Evolutionary conservation across 1,284 basidiomycete genomes (phyloP), one percentile per base, ranked within the genome.

Genomic region (Rhodotorula mucilaginosa): DNA sequence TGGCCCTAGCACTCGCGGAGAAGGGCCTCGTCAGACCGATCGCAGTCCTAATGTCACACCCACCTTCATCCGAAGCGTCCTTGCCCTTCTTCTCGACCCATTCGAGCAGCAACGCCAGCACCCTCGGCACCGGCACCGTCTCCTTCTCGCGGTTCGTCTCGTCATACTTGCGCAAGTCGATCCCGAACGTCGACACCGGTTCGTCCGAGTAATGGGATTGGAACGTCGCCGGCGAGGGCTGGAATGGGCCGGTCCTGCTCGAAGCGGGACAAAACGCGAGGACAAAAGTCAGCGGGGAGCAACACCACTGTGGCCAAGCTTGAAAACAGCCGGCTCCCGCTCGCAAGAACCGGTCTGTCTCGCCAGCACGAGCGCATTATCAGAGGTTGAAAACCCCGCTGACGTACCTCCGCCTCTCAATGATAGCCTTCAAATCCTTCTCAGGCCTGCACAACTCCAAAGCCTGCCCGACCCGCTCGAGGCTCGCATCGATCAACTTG

Each of bases 201-300:
- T 69, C 67, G 26, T 76, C 75, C 16, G 69, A 68, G 54, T 74
- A 76, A 62, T 76, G 75, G 26, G 69, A 70, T 18, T 69, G 64
- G 68, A 72, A 79, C 31, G 71, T 49, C 10, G 59, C 65, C 2
- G 78, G 73, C 19, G 62, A 64, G 5, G 78, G 78, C 44, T 72
- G 66, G 69, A 78, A 79, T 0, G 74, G 65, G 3, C 76, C 78
- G 10, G 77, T 77, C 18, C 73, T 73, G 60, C 58, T 57, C 26
- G 26, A 10, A 19, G 13, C 8, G n/a, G 12, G 29, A n/a, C 13
- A n/a, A 1, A 10, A 16, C 5, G 56, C 12, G 0, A 29, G 5
- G 31, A 10, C 39, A 10, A 44, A 1, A 23, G 21, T 52, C 29
- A 31, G 47, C 16, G 5, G 34, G 12, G 16, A 3, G 15, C 5